Conservation (phyloP, 1,284 basidiomycete species). For the Trametes hirsuta region DNA sequence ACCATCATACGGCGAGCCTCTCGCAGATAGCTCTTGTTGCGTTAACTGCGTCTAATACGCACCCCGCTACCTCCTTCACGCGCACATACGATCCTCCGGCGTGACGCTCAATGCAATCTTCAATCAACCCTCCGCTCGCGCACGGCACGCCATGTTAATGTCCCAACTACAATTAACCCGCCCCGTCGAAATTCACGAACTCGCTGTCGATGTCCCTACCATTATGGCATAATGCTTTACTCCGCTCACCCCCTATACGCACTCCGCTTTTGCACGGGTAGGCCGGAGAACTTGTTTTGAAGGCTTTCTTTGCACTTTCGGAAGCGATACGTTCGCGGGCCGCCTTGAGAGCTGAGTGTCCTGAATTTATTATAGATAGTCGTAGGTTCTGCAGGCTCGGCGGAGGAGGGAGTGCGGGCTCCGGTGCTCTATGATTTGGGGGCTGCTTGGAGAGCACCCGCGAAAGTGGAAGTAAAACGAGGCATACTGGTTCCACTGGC, state of each 20-base stretch:
- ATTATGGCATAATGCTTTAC: conserved; percentile 13
- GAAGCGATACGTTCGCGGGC: too few relatives aligned
- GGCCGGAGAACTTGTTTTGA: neutral
- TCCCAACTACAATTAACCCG: neutral
- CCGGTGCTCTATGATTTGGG: too few relatives aligned
- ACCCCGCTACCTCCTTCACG: neutral
- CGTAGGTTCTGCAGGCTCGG: too few relatives aligned
- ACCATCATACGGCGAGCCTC: conserved; percentile 84
- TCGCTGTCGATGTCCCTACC: conserved; percentile 12
- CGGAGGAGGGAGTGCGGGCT: too few relatives aligned
- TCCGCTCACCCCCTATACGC: neutral
- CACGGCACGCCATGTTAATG: neutral
- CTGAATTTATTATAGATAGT: too few relatives aligned
- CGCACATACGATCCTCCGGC: neutral
- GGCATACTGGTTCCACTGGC: too few relatives aligned
- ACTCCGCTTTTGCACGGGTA: neutral
- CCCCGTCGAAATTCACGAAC: neutral
- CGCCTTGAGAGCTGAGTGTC: too few relatives aligned
- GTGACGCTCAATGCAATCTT: neutral
- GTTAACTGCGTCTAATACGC: conserved; percentile 16
- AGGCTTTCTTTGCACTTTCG: too few relatives aligned
- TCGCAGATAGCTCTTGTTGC: conserved; percentile 58
- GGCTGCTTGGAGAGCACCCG: too few relatives aligned
- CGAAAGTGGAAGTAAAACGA: too few relatives aligned
- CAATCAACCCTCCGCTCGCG: neutral